These are phyloP conservation scores for Saturnispora sekii DNA, from an alignment of 805 yeast species.

Conservation along the genomic window DNA sequence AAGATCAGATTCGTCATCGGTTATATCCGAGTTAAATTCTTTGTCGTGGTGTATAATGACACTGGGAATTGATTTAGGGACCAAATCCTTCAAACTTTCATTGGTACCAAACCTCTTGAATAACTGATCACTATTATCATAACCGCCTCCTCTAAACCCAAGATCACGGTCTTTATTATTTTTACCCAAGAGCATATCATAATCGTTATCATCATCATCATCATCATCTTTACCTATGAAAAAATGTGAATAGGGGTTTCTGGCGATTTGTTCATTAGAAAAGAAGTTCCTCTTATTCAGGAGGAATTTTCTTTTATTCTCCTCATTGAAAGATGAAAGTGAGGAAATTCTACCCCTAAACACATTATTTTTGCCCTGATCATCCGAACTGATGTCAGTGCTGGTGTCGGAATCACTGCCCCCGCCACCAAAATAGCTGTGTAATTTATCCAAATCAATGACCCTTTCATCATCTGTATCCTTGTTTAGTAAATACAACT, in stretches of 20 bases:
- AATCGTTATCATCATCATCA: neutral
- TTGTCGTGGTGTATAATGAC: neutral
- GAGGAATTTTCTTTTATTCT: slow-evolving; percentile 12
- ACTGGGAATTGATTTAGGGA: slow-evolving; percentile 1
- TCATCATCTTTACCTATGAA: neutral
- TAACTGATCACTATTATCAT: slow-evolving; percentile 4
- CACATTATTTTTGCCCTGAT: slow-evolving; percentile 6
- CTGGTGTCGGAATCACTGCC: slow-evolving; percentile 13
- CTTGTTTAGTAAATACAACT: slow-evolving; percentile 19
- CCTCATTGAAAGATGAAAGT: slow-evolving; percentile 15
- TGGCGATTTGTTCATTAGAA: slow-evolving; percentile 7
- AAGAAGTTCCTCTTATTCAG: slow-evolving; percentile 11
- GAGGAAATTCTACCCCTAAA: slow-evolving; percentile 13
- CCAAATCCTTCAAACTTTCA: slow-evolving; percentile 7
- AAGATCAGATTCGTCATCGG: slow-evolving; percentile 2
- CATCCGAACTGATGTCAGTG: slow-evolving; percentile 7
- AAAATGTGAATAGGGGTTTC: slow-evolving; percentile 14
- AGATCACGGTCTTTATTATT: neutral
- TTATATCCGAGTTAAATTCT: neutral
- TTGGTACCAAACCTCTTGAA: slow-evolving; percentile 6
- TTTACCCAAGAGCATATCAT: neutral
- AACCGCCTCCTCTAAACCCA: neutral
- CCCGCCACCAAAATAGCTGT: slow-evolving; percentile 23
- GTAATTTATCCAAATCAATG: slow-evolving; percentile 23
- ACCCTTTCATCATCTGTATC: slow-evolving; percentile 17